Conservation (phyloP, 1,284 basidiomycete species). For the Pascua guehoae region DNA sequence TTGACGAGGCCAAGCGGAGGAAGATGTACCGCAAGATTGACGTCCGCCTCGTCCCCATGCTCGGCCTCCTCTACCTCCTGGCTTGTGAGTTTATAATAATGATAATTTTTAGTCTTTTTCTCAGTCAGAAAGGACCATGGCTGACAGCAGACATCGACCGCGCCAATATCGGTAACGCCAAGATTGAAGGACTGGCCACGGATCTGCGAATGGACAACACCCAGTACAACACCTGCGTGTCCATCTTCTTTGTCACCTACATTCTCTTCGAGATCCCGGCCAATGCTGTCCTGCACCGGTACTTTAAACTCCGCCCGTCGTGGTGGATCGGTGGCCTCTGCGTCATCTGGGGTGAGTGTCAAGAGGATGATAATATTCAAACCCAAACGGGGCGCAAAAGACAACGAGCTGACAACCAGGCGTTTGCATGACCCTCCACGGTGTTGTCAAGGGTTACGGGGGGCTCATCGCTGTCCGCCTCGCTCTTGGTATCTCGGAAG, state of each 20-base stretch:
- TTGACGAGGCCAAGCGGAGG: not conserved
- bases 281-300: conserved; percentile 9
- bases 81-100: conserved; percentile 58
- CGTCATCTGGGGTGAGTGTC: not conserved
- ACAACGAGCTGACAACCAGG: too few relatives aligned
- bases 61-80: conserved; percentile 62
- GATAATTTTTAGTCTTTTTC: not conserved
- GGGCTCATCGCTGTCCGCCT: conserved; percentile 5
- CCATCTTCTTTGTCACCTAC: conserved; percentile 39
- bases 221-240: conserved; percentile 29
- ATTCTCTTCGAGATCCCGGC: conserved; percentile 38
- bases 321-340: not conserved
- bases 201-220: conserved; percentile 16
- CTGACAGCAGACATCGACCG: conserved; percentile 20
- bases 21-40: conserved; percentile 18
- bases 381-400: too few relatives aligned
- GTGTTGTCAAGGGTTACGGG: not conserved
- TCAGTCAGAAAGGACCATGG: too few relatives aligned
- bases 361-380: too few relatives aligned
- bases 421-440: conserved; percentile 11
- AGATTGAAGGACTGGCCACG: conserved; percentile 12
- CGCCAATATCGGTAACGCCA: conserved; percentile 25
- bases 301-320: conserved; percentile 1
- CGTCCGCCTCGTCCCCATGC: conserved; percentile 25
- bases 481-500: conserved; percentile 27